Percentiles rank a stretch among this genome's conserved stretches.
phyloP scores from a whole-genome alignment of 2,329 filamentous ascomycete species.

The Arthrobotrys conoides region DNA sequence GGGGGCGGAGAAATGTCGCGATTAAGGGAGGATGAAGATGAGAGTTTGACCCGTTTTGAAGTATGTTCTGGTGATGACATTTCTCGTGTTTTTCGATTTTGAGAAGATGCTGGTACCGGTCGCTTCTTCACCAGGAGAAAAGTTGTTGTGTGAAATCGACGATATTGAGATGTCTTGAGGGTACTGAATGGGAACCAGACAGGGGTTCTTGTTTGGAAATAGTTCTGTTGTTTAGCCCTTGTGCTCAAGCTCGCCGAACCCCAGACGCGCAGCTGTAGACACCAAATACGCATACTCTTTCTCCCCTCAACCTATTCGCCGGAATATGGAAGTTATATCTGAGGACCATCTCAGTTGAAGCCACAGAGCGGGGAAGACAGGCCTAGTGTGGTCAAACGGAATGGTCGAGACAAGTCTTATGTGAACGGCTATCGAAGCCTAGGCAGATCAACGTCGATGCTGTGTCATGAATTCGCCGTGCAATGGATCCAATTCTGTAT shows the following conservation, averaged over 20 bases:
- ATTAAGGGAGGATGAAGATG: constrained; percentile 33
- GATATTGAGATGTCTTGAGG: not conserved
- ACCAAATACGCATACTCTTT: not conserved
- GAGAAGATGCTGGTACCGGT: not conserved
- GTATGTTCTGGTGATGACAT: constrained; percentile 35
- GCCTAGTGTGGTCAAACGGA: not conserved
- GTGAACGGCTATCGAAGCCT: not conserved
- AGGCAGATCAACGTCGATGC: not conserved
- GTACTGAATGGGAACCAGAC: no score
- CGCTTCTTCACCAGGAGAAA: not conserved
- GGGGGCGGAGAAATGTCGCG: constrained; percentile 55
- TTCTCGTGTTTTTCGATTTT: not conserved
- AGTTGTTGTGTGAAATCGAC: not conserved
- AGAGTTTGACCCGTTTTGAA: constrained; percentile 49
- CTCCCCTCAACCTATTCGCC: not conserved
- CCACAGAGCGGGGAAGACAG: not conserved
- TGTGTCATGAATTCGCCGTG: no score
- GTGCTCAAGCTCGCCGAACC: not conserved
- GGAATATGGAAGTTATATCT: no score
- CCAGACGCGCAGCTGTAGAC: not conserved
- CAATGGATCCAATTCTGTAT: not conserved
- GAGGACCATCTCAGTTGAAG: not conserved
- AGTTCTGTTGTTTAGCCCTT: not conserved
- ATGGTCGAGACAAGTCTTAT: not conserved
- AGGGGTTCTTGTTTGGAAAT: not conserved